Base-by-base conservation (phyloP, 805 yeast genomes). In the Teunomyces barrocoloradensis region DNA sequence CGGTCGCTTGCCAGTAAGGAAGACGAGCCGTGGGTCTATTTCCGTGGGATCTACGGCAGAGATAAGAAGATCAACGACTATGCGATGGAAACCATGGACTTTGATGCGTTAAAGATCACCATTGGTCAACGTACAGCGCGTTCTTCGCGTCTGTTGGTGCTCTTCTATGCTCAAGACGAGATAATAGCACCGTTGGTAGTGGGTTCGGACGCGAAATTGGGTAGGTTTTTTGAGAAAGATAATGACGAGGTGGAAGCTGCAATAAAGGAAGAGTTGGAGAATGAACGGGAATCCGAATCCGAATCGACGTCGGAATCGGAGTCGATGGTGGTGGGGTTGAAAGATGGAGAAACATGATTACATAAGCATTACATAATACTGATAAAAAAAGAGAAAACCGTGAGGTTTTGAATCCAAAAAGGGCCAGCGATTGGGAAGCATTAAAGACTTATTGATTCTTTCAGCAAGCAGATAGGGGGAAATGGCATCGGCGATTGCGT, bases 11-110 rank as follows among this genome's bases (percentile, higher is more conserved):
- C 10, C 12, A 46, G 53, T 43, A 52, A 53, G 46, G 47, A 46
- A 2, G 55, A 46, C 21, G 57, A 55, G 27, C 52, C 54, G 4
- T 65, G 69, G 69, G 56, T 58, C 1, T 53, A 54, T 41, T 56
- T 55, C 42, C 46, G 50, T 10, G 55, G 55, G 10, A 42, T 49
- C 13, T 15, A 15, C 25, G 43, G 42, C 3, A 28, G 45, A 7
- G 49, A 48, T 15, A 51, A 50, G 25, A 41, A 42, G 6, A 53
- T 61, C 9, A 38, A 42, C 12, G 59, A 56, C 40, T 60, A 52
- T 41, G 45, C 50, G 6, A 45, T 55, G 27, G 63, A 60, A 37
- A 46, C 53, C 6, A 54, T 58, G 52, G 45, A 52, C 6, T 61
- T 64, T 44, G 57, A 45, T 11, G 53, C 48, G 13, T 57, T 64